These are phyloP conservation scores for Viridothelium virens DNA, from an alignment of 495 filamentous ascomycete species.

Conservation along the genomic window DNA sequence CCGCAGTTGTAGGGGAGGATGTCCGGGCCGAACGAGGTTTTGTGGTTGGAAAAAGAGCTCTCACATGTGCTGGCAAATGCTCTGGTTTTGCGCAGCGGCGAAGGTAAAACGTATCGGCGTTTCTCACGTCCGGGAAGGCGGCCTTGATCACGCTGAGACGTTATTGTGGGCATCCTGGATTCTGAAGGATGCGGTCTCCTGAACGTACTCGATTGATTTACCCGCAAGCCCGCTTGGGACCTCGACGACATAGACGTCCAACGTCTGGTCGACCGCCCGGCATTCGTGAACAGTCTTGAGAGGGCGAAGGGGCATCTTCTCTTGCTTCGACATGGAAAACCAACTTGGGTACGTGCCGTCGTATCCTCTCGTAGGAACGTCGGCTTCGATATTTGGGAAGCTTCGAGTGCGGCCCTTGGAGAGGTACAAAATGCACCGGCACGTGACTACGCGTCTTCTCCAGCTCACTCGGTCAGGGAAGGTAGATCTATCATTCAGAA, in stretches of 20 bases:
- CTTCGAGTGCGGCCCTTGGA: no score
- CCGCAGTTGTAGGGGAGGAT: conserved; percentile 1
- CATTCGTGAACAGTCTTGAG: background rate
- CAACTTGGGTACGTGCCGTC: no score
- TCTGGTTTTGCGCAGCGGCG: conserved; percentile 68
- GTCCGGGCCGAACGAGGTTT: conserved; percentile 12
- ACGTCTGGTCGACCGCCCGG: background rate
- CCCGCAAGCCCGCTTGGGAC: background rate
- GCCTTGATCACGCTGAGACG: conserved; percentile 38
- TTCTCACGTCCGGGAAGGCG: conserved; percentile 48
- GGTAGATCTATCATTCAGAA: no score
- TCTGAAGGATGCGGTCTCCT: background rate
- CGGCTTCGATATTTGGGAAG: no score
- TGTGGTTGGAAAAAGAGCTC: conserved; percentile 16
- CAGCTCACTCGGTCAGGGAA: no score
- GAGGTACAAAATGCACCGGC: no score
- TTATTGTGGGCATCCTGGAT: background rate
- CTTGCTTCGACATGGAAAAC: background rate
- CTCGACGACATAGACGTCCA: conserved; percentile 11
- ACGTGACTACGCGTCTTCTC: no score
- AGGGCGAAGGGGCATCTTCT: background rate
- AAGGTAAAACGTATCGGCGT: conserved; percentile 64
- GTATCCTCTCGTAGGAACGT: no score
- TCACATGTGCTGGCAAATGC: conserved; percentile 53
- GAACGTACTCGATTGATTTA: background rate